phyloP scores from a whole-genome alignment of 1,284 basidiomycete species.

The Hymenochaete sp. region DNA sequence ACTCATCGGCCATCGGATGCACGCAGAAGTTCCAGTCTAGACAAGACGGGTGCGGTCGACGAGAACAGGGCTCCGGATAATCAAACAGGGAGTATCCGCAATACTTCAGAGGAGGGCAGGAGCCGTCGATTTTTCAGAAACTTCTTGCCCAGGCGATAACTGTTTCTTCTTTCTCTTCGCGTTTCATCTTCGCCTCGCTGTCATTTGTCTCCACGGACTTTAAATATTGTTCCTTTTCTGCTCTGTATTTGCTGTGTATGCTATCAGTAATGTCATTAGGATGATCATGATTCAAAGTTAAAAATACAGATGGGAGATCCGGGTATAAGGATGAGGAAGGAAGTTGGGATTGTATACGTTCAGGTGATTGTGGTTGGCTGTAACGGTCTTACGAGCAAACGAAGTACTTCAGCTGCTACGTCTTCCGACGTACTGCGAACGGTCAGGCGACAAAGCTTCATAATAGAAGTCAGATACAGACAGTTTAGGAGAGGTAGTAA shows the following conservation, averaged over 20 bases:
- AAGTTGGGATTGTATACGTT: not conserved
- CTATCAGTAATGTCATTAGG: not conserved
- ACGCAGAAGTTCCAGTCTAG: constrained; percentile 17
- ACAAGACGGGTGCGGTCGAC: not conserved
- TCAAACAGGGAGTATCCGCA: constrained; percentile 1
- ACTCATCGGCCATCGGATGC: not conserved
- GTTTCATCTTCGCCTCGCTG: not conserved
- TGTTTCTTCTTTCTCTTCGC: not conserved
- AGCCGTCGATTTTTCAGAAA: not conserved
- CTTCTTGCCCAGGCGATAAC: not conserved
- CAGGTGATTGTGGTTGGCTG: constrained; percentile 1
- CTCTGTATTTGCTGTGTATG: not conserved
- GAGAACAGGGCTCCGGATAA: not conserved
- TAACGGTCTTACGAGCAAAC: constrained; percentile 53
- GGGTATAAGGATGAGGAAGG: not conserved
- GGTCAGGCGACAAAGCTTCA: constrained; percentile 85
- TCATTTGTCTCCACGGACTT: no score
- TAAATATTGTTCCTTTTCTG: not conserved
- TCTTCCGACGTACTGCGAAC: constrained; percentile 92
- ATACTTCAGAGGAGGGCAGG: constrained; percentile 1
- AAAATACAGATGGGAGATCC: not conserved
- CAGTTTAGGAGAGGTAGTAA: not conserved
- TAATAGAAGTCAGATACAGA: constrained; percentile 1
- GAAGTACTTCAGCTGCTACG: constrained; percentile 76
- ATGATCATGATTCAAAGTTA: constrained; percentile 1